Evolutionary conservation across 2,329 filamentous ascomycete genomes (phyloP), one percentile per base, ranked within the genome.

Genomic region (Neonectria ditissima): DNA sequence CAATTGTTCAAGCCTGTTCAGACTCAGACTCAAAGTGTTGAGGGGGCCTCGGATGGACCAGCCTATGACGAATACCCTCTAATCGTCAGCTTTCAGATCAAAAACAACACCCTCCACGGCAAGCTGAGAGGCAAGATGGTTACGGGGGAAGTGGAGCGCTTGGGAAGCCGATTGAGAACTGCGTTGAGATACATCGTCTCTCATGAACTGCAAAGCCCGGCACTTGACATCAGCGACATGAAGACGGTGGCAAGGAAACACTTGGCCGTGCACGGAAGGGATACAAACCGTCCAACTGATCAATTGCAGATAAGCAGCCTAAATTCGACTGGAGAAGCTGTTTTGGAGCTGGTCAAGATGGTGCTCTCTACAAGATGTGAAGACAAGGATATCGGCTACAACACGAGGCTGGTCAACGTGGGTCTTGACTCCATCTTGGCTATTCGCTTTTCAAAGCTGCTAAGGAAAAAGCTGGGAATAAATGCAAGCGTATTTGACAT

Each of bases 351-450:
- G 45, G 67, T 63, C 5, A 70, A 68, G 34, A 43, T 47, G 14
- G 55, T 70, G 3, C 50, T 73, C 4, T 68, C 66, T 1, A 24
- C 52, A 3, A 57, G 62, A 18, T 30, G 14, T 16, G n/a, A 9
- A 16, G 60, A 64, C n/a, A 66, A 65, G 50, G 45, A 51, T 8
- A 65, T 72, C 9, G 53, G 41, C 14, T 58, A 64, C 51, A 57
- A 55, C 20, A 72, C 65, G 6, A 68, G 55, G 54, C 62, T 73
- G 13, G 50, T 70, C 34, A 73, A 72, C 30, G 47, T 65, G 5
- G 71, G 71, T 2, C 52, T 73, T 1, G 71, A 73, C 45, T 73
- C 71, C 2, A 73, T 73, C 56, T 61, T 57, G 18, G 71, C 71
- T 24, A 73, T 72, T 48, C 66, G 69, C 4, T 52, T 72, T 9